Conservation (phyloP, 768 basidiomycete genomes). For the Thelephora aurantiotincta region DNA sequence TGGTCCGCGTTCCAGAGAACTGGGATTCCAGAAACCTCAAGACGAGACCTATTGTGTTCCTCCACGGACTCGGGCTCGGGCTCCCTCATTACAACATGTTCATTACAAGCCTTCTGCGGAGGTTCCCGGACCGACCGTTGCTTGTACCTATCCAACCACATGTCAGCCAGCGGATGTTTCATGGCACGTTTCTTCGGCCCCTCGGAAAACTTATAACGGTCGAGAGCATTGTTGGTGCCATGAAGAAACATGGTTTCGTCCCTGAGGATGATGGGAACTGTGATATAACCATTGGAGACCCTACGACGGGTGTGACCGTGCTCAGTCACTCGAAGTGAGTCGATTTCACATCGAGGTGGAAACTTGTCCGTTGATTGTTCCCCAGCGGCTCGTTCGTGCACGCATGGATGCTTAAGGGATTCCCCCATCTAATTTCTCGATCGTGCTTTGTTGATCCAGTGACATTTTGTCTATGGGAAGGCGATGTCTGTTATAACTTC, state of each 20-base stretch:
- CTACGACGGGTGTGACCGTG: conserved; percentile 45
- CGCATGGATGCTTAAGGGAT: conserved; percentile 78
- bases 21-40: conserved; percentile 44
- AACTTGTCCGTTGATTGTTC: neutral
- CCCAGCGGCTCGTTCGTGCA: conserved; percentile 68
- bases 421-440: conserved; percentile 51
- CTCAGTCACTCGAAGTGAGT: conserved; percentile 82
- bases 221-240: conserved; percentile 36
- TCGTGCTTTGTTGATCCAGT: conserved; percentile 90
- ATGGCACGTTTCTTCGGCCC: conserved; percentile 58
- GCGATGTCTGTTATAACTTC: conserved; percentile 88
- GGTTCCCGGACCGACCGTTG: conserved; percentile 54
- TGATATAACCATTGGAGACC: conserved; percentile 5
- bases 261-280: conserved; percentile 12
- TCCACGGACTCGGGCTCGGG: conserved; percentile 85
- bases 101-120: conserved; percentile 39
- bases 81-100: conserved; percentile 55
- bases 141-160: conserved; percentile 74
- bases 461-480: conserved; percentile 89
- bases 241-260: conserved; percentile 55
- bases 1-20: conserved; percentile 50
- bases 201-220: conserved; percentile 49
- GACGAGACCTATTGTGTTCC: conserved; percentile 61
- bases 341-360: neutral
- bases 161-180: conserved; percentile 77